Evolutionary conservation across 192 early-diverging fungal species (phyloP), one percentile per base, ranked within the genome.

Genomic region (Rhizoclosmatium globosum): DNA sequence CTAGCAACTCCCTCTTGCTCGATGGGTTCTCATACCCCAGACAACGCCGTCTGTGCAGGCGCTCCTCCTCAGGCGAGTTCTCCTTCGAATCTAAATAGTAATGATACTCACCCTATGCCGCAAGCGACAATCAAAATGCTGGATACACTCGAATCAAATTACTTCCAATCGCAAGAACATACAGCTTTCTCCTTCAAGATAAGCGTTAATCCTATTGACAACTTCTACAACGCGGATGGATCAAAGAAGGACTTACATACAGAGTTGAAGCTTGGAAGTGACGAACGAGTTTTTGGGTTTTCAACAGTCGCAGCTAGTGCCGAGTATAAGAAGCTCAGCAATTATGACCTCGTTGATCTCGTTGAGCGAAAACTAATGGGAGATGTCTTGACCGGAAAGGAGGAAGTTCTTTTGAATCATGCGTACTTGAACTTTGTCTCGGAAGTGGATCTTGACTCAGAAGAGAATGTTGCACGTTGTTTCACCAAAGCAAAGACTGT

Each of bases 401-500:
- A 50, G 48, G 15, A 4, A 50, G 48, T 15, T 15, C 4, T 50
- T 50, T 15, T 50, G 48, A 15, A 50, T 50, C 15, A 15, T 50
- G 48, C 48, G 15, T 50, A 9, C 48, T 9, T 50, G 48, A 50
- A 50, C 15, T 50, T 50, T 50, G 48, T 50, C 6, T 50, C 48
- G 15, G 48, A 50, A 15, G 4, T 50, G 48, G 48, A 50, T 15
- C 15, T 50, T 15, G 48, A 50, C 48, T 4, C 48, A 4, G 48
- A 50, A 15, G 48, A 50, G 6, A 21, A 1, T 64, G 23, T 38
- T 13, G n/a, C 3, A 7, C 11, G 2, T 1, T 21, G n/a, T 1
- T 64, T 64, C 39, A 64, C 61, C 13, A 64, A 64, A 64, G 61
- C 23, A 13, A 64, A 64, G 23, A 21, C n/a, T n/a, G 61, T 64